These are phyloP conservation scores for Penicillium griseofulvum DNA, from an alignment of 2,329 filamentous ascomycete genomes.

Conservation along the genomic window DNA sequence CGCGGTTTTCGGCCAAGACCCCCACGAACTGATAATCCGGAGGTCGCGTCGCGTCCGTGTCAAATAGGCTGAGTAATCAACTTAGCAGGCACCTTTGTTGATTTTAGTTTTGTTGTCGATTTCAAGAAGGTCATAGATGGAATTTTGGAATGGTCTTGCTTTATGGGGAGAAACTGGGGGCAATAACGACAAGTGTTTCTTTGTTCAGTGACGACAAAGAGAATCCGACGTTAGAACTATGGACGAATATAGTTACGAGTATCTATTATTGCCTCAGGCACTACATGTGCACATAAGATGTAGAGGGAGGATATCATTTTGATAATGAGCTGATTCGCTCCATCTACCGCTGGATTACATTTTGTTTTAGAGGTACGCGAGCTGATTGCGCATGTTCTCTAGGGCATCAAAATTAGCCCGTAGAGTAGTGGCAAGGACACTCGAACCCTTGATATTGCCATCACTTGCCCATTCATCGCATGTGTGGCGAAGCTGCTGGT, in stretches of 20 bases:
- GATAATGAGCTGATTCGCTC: neutral
- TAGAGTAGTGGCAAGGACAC: conserved; percentile 27
- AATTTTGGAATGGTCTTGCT: neutral
- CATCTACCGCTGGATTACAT: neutral
- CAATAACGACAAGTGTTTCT: neutral
- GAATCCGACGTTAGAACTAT: neutral
- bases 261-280: neutral
- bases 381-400: conserved; percentile 15
- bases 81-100: neutral
- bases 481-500: conserved; percentile 24
- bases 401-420: conserved; percentile 33
- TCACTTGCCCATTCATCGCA: conserved; percentile 26
- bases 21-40: neutral
- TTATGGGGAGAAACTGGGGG: neutral
- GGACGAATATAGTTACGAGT: neutral
- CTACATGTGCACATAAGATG: too few species aligned
- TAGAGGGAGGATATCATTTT: neutral
- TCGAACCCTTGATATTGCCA: conserved; percentile 1
- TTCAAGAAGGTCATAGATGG: neutral
- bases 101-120: neutral
- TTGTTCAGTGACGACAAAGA: neutral
- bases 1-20: neutral
- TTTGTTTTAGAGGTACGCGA: neutral
- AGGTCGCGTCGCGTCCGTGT: conserved; percentile 1
- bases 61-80: conserved; percentile 1